Base-by-base conservation (phyloP, 768 basidiomycete genomes). In the Piloderma croceum region DNA sequence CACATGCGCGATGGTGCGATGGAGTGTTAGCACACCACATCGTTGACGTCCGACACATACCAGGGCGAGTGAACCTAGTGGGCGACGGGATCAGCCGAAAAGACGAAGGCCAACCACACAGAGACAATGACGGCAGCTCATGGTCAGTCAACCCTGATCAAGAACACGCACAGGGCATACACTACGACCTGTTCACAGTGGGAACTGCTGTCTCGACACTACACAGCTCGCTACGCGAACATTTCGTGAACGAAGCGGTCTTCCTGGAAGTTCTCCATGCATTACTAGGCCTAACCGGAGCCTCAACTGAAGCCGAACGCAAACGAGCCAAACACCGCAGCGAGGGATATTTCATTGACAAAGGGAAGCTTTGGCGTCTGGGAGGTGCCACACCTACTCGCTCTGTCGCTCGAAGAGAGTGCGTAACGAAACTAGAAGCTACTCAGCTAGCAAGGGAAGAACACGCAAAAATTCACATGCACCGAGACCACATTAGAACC, bases 401-500 rank as follows among this genome's bases (percentile, higher is more conserved):
- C 10, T 34, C 45, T 23, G 32, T 49, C 11, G 56, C 1, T 43
- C 49, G 37, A 41, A 18, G 32, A 62, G 63, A 34, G 58, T 57
- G 3, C 33, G 41, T 1, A 44, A 29, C 23, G n/a, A n/a, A n/a
- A n/a, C n/a, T n/a, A n/a, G n/a, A 18, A 48, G 31, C 61, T 59
- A 5, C 21, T 41, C 10, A 29, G 15, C 9, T 9, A 9, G 27
- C 56, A 44, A 34, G 42, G 10, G 10, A 17, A 11, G 27, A 34
- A 38, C 0, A 15, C 10, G 27, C 68, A 69, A 7, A n/a, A 19
- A n/a, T 21, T 38, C 1, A 31, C 38, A 67, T 56, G 47, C 56
- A 58, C 2, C 39, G 61, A 1, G 66, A 70, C 42, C 10, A 38
- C 3, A 53, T 67, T 38, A 67, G 66, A 31, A 52, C 49, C 2